Evolutionary conservation across 1,139 yeast species (phyloP), one percentile per base, ranked within the genome.

Genomic region (Zygotorulaspora mrakii): DNA sequence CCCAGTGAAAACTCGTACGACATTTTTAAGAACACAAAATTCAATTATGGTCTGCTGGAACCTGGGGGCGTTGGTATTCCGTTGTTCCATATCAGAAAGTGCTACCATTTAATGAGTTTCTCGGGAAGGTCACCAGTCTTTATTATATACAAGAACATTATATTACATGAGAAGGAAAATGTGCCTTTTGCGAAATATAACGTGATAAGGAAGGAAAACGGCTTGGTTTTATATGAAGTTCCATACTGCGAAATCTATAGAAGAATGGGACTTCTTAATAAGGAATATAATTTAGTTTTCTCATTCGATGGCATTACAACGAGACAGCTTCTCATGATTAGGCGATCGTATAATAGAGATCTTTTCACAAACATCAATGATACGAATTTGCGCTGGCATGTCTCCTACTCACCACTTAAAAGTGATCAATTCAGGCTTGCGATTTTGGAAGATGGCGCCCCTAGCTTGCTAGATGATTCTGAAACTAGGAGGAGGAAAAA

Each of bases 61-160:
- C 27, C 38, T 4, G 42, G 46, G 12, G 51, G 49, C 9, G 40
- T 46, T 13, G 51, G 51, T 9, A 35, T 46, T 7, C 51, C 49
- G 2, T 28, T 47, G 27, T 17, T 47, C 16, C 44, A 40, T n/a
- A 43, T 47, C 10, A 16, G 21, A 3, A 21, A 21, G 12, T 23
- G 27, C 4, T 24, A 31, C n/a, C 26, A 17, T 9, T 10, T 18
- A 13, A 18, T 32, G 7, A 37, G 37, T 6, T 2, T 20, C 4
- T 30, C 18, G 6, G 33, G 35, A 3, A 21, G 38, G 7, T 22
- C 31, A 9, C 42, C 42, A 6, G 21, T 20, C 7, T 43, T 28
- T 25, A 17, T 36, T 10, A 37, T 45, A 10, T 41, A 26, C 40
- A 40, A 35, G 11, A 45, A 32, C 20, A 21, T 39, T 10, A 11